phyloP scores from a whole-genome alignment of 78 protist species.

The Dictyostelium purpureum region DNA sequence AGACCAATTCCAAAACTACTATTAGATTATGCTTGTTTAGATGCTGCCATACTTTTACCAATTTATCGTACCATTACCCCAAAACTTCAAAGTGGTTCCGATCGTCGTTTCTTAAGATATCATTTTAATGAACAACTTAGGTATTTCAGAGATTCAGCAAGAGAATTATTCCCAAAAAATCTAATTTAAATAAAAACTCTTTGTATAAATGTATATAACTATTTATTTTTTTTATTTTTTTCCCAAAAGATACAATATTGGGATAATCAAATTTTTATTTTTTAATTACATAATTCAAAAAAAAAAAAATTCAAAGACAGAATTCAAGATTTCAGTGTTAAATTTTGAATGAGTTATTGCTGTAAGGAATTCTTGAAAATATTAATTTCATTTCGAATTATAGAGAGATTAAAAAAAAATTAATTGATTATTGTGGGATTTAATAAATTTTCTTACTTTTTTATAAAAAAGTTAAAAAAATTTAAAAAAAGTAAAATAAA shows the following conservation, averaged over 20 bases:
- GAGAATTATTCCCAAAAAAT: conserved; percentile 40
- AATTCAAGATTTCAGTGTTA: no score
- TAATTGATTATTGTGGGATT: neutral
- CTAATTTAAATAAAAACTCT: conserved; percentile 4
- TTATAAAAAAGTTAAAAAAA: neutral
- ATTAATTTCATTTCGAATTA: neutral
- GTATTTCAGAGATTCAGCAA: conserved; percentile 53
- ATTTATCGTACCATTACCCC: conserved; percentile 8
- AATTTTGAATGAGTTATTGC: no score
- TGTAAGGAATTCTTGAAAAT: no score
- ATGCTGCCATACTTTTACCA: conserved; percentile 18
- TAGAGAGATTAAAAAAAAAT: neutral
- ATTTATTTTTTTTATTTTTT: no score
- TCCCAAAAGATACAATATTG: no score
- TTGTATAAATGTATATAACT: neutral
- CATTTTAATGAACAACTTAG: conserved; percentile 51
- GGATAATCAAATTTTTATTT: neutral
- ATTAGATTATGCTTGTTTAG: conserved; percentile 39
- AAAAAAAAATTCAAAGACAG: no score
- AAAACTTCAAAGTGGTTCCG: conserved; percentile 8
- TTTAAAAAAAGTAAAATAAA: neutral
- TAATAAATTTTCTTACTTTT: neutral
- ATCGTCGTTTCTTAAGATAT: conserved; percentile 6
- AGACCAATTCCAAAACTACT: conserved; percentile 37
- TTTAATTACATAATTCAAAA: no score